phyloP scores from a whole-genome alignment of 2,329 filamentous ascomycete genomes.

The Trichoderma aggressivum region DNA sequence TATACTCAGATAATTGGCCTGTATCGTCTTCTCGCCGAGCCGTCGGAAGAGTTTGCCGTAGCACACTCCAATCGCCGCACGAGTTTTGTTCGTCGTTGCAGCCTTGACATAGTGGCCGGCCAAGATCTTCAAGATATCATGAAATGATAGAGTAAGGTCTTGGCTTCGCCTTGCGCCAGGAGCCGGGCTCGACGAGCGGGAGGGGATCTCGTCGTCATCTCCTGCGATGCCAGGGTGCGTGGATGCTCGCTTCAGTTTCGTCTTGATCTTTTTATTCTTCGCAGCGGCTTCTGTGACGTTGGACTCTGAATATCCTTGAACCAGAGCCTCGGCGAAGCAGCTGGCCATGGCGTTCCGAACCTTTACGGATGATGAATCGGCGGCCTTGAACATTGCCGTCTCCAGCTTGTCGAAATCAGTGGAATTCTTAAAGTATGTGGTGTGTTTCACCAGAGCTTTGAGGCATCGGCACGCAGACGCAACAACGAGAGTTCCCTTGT shows the following conservation, averaged over 20 bases:
- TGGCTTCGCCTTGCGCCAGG: conserved; percentile 66
- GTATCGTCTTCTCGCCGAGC: conserved; percentile 77
- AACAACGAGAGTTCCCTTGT: conserved; percentile 81
- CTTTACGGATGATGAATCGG: conserved; percentile 71
- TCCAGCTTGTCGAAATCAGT: conserved; percentile 89
- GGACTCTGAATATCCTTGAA: conserved; percentile 66
- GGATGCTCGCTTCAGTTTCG: conserved; percentile 55
- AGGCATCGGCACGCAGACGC: conserved; percentile 76
- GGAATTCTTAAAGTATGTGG: conserved; percentile 80
- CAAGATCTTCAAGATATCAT: conserved; percentile 74
- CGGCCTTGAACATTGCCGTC: conserved; percentile 75
- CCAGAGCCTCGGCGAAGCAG: conserved; percentile 76
- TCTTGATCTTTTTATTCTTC: conserved; percentile 70
- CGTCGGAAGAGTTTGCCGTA: conserved; percentile 78
- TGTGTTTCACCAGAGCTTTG: conserved; percentile 67
- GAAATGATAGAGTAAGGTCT: conserved; percentile 69
- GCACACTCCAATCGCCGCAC: conserved; percentile 81
- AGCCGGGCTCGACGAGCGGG: conserved; percentile 70
- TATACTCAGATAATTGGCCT: conserved; percentile 77
- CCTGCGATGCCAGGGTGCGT: conserved; percentile 59
- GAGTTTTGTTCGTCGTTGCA: conserved; percentile 73
- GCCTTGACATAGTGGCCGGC: conserved; percentile 76
- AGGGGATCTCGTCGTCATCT: conserved; percentile 69
- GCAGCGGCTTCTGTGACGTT: conserved; percentile 42
- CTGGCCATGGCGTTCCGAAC: conserved; percentile 85